Evolutionary conservation across 257 asterid genomes (phyloP).

Genomic region (Craterostigma plantagineum): DNA sequence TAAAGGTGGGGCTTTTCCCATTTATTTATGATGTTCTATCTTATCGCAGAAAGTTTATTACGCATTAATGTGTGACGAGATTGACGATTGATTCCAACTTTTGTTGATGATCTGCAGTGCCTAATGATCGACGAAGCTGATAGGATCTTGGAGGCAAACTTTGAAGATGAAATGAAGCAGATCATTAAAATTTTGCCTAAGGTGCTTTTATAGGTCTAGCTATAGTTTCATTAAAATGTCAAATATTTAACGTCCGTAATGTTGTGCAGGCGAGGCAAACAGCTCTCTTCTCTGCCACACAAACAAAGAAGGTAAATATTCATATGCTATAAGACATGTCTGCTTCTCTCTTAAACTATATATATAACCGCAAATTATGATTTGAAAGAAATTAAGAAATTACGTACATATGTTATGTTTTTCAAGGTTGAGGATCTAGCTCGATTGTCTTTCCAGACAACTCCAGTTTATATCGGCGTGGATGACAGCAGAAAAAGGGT

Average conservation of each 20-base stretch:
- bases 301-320: conserved; percentile 63
- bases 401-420: conserved; percentile 2
- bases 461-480: conserved; percentile 66
- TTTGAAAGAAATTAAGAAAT: no score
- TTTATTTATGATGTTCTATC: neutral
- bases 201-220: conserved; percentile 21
- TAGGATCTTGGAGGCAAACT: conserved; percentile 84
- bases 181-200: conserved; percentile 68
- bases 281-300: conserved; percentile 95
- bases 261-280: conserved; percentile 72
- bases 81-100: conserved; percentile 5
- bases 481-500: conserved; percentile 87
- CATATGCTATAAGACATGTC: conserved; percentile 4
- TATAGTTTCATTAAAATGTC: neutral
- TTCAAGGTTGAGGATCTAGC: conserved; percentile 93
- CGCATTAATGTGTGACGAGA: neutral
- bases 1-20: conserved; percentile 28
- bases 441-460: conserved; percentile 57
- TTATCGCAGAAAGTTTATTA: neutral
- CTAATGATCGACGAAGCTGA: conserved; percentile 94
- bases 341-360: no score
- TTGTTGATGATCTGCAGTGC: conserved; percentile 68
- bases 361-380: no score
- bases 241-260: neutral
- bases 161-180: conserved; percentile 88